phyloP scores from a whole-genome alignment of 176 grass and related monocot species.

The Olyra latifolia region DNA sequence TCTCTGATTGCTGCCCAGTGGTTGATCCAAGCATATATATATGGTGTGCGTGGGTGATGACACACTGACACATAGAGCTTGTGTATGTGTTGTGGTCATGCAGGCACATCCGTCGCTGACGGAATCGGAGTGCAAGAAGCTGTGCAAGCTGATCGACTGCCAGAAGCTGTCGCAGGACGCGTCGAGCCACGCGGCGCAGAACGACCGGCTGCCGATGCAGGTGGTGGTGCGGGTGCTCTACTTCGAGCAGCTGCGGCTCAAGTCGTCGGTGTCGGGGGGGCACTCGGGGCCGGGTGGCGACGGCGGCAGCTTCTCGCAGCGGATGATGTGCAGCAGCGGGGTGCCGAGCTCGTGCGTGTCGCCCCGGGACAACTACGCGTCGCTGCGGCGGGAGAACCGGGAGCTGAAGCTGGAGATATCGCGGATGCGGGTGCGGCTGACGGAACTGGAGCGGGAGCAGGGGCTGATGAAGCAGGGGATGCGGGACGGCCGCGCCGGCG shows the following conservation, averaged over 20 bases:
- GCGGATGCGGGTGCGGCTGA: conserved; percentile 78
- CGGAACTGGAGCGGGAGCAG: conserved; percentile 78
- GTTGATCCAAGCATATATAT: not conserved
- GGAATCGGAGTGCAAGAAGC: conserved; percentile 92
- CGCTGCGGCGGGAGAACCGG: conserved; percentile 78
- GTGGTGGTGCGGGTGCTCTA: conserved; percentile 72
- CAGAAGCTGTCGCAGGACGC: conserved; percentile 69
- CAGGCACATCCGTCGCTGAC: conserved; percentile 86
- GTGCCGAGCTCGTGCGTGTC: conserved; percentile 61
- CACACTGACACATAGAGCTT: no score
- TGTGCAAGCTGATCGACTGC: conserved; percentile 88
- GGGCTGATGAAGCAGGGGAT: conserved; percentile 68
- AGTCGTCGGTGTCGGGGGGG: conserved; percentile 41
- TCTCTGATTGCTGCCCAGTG: not conserved
- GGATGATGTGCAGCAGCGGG: conserved; percentile 48
- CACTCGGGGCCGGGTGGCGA: conserved; percentile 14
- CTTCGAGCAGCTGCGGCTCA: conserved; percentile 70
- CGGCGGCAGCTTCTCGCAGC: conserved; percentile 41
- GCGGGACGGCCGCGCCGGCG: conserved; percentile 36
- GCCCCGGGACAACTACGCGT: conserved; percentile 79
- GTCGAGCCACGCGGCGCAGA: conserved; percentile 70
- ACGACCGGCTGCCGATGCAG: conserved; percentile 79
- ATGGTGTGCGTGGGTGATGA: no score
- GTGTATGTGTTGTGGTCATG: not conserved
- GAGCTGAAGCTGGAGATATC: conserved; percentile 85